These are phyloP conservation scores for Grosmannia serpens DNA, from an alignment of 2,329 filamentous ascomycete genomes.

Conservation along the genomic window DNA sequence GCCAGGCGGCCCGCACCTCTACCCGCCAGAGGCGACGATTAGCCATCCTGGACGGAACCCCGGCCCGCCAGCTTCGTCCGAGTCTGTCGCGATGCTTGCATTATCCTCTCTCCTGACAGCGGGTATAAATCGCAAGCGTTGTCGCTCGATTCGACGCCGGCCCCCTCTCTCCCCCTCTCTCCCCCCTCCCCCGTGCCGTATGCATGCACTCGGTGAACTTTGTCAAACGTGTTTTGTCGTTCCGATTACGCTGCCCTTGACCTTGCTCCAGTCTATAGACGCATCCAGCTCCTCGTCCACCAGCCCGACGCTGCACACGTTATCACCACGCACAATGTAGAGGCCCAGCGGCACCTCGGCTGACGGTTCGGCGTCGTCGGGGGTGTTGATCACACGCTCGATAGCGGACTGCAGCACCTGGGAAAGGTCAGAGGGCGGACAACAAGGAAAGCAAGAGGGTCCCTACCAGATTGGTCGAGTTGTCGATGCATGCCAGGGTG, in stretches of 20 bases:
- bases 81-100: too few relatives aligned
- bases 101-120: too few relatives aligned
- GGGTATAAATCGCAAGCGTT: too few relatives aligned
- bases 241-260: constrained; percentile 73
- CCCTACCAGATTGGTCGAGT: constrained; percentile 75
- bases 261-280: constrained; percentile 87
- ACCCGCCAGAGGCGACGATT: too few relatives aligned
- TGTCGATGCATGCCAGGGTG: constrained; percentile 73
- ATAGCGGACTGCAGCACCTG: constrained; percentile 70
- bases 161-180: background rate
- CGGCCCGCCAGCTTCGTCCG: too few relatives aligned
- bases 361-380: constrained; percentile 72
- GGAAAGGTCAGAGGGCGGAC: background rate
- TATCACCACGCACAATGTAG: constrained; percentile 88
- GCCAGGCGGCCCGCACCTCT: too few relatives aligned
- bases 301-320: constrained; percentile 79
- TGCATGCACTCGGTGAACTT: background rate
- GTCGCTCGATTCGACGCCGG: too few relatives aligned
- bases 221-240: constrained; percentile 62
- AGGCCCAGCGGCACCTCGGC: constrained; percentile 73
- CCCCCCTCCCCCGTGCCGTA: background rate
- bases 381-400: constrained; percentile 80
- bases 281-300: constrained; percentile 83
- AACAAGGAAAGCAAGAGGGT: constrained; percentile 8
- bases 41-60: too few relatives aligned